Percentiles rank a stretch among this genome's conserved stretches.
phyloP scores from a whole-genome alignment of 2,329 filamentous ascomycete species.

The Shiraia sp. region DNA sequence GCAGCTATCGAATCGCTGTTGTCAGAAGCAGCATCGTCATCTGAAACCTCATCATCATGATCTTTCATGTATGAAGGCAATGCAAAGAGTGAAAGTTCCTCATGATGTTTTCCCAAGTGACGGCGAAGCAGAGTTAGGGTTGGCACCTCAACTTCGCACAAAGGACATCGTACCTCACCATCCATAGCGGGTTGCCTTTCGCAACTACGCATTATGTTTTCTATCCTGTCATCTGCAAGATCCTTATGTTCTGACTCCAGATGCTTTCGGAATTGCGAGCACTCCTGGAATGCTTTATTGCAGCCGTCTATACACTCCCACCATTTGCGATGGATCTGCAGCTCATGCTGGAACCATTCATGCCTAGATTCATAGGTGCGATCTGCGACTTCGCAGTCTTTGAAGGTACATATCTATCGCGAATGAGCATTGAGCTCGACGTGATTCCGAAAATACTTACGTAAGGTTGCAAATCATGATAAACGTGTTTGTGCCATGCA shows the following conservation, averaged over 20 bases:
- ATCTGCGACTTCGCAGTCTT: slow-evolving; percentile 17
- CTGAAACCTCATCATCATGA: slow-evolving; percentile 6
- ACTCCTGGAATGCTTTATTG: slow-evolving; percentile 7
- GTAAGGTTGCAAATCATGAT: slow-evolving; percentile 27
- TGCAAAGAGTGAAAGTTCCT: slow-evolving; percentile 24
- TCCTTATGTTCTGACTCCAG: slow-evolving; percentile 8
- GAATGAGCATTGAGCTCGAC: not conserved
- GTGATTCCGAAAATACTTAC: not conserved
- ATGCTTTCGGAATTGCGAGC: slow-evolving; percentile 7
- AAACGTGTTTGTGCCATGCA: slow-evolving; percentile 26
- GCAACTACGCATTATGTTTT: slow-evolving; percentile 12
- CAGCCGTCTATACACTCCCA: slow-evolving; percentile 24
- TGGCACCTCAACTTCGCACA: slow-evolving; percentile 6
- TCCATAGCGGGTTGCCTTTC: slow-evolving; percentile 7
- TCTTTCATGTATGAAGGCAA: slow-evolving; percentile 16
- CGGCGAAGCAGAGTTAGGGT: slow-evolving; percentile 13
- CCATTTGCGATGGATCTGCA: slow-evolving; percentile 13
- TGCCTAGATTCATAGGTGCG: slow-evolving; percentile 19
- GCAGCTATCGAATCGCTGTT: not conserved
- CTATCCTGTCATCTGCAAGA: slow-evolving; percentile 1
- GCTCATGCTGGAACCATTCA: slow-evolving; percentile 25
- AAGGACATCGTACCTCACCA: slow-evolving; percentile 5
- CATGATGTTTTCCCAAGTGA: slow-evolving; percentile 25
- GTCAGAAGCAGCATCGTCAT: not conserved
- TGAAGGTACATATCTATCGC: slow-evolving; percentile 13